These are phyloP conservation scores for Xanthoceras sorbifolium DNA, from an alignment of 345 rosid species.

Conservation along the genomic window DNA sequence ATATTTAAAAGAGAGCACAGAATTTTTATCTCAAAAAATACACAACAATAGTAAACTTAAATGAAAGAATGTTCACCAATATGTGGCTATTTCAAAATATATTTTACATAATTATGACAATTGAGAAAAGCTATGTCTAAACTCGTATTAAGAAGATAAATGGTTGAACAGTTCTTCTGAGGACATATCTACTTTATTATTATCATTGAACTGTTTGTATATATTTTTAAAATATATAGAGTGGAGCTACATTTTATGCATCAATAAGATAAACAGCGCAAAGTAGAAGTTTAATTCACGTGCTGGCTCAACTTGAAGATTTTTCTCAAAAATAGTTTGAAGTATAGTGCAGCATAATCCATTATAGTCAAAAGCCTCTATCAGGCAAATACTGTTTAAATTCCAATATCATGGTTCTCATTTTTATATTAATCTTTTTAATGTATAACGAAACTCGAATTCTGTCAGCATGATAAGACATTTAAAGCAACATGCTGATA, in stretches of 20 bases:
- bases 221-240: background rate
- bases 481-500: background rate
- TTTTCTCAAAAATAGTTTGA: background rate
- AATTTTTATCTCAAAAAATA: background rate
- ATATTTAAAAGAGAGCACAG: background rate
- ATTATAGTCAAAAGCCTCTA: background rate
- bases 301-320: background rate
- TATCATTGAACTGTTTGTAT: background rate
- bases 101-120: background rate
- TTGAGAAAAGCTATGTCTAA: background rate
- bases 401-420: background rate
- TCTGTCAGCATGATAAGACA: background rate
- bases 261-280: background rate
- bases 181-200: background rate
- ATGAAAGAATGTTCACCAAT: background rate
- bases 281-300: background rate
- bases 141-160: constrained; percentile 15
- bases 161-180: background rate
- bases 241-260: background rate
- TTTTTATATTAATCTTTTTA: too few relatives aligned
- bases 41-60: background rate
- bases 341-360: background rate
- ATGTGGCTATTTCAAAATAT: background rate
- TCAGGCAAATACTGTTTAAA: background rate
- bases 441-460: background rate